Percentiles rank a stretch among this genome's conserved stretches.
These are phyloP conservation scores for Sparassis latifolia DNA, from an alignment of 1,284 basidiomycete genomes.

Conservation along the genomic window DNA sequence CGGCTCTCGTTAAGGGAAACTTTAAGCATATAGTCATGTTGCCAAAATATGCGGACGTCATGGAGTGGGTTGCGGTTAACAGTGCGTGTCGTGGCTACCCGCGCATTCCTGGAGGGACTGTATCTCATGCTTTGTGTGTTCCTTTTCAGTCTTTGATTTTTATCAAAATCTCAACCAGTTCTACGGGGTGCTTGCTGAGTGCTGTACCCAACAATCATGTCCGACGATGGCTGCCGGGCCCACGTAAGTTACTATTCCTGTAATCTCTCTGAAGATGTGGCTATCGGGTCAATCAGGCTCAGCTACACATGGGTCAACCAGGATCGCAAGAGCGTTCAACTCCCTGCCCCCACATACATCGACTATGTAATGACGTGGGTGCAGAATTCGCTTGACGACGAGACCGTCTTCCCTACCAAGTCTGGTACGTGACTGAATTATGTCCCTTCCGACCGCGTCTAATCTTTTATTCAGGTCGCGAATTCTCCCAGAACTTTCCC, in stretches of 20 bases:
- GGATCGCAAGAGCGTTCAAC: slow-evolving; percentile 87
- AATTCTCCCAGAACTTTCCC: slow-evolving; percentile 87
- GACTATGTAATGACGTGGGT: slow-evolving; percentile 99
- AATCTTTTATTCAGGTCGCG: slow-evolving; percentile 52
- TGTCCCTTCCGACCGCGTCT: background rate
- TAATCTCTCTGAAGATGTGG: slow-evolving; percentile 3
- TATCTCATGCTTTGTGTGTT: background rate
- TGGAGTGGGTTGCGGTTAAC: slow-evolving; percentile 99
- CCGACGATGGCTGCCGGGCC: slow-evolving; percentile 92
- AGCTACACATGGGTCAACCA: slow-evolving; percentile 99
- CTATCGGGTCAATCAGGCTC: slow-evolving; percentile 44
- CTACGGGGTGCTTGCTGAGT: slow-evolving; percentile 93
- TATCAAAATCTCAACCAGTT: slow-evolving; percentile 98
- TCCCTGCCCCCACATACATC: slow-evolving; percentile 95
- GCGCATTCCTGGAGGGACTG: background rate
- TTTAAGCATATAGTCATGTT: slow-evolving; percentile 98
- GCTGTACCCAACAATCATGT: slow-evolving; percentile 86
- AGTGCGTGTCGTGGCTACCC: slow-evolving; percentile 45
- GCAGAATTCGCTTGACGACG: slow-evolving; percentile 90
- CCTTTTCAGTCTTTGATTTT: slow-evolving; percentile 78
- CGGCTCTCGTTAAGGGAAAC: slow-evolving; percentile 95
- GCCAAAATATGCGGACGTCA: slow-evolving; percentile 95
- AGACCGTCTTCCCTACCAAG: slow-evolving; percentile 92
- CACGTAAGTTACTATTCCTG: slow-evolving; percentile 46
- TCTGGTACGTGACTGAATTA: slow-evolving; percentile 54